Evolutionary conservation across 2,329 filamentous ascomycete genomes (phyloP).

Genomic region (Phyllosticta capitalensis): DNA sequence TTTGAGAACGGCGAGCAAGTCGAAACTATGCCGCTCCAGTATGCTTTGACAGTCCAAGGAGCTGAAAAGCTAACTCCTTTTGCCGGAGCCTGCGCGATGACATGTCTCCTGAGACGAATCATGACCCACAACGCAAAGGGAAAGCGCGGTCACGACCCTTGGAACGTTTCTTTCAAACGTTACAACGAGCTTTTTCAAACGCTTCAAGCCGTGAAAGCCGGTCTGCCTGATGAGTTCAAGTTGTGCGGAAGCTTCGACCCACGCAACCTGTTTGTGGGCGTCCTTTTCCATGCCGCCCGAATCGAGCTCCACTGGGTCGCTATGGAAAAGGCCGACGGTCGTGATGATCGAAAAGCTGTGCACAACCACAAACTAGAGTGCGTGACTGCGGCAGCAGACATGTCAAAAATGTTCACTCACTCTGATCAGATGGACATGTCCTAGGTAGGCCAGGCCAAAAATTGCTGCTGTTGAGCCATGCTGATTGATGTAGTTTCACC

Average conservation of each 20-base stretch:
- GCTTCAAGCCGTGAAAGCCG: conserved; percentile 75
- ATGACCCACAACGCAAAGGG: conserved; percentile 60
- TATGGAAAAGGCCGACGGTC: conserved; percentile 68
- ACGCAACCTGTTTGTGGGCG: conserved; percentile 88
- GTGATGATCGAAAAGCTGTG: background rate
- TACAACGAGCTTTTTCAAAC: conserved; percentile 86
- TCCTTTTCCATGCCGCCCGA: conserved; percentile 92
- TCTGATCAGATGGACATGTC: background rate
- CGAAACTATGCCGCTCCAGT: conserved; percentile 58
- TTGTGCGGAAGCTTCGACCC: conserved; percentile 70
- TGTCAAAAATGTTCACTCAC: background rate
- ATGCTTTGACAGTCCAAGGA: conserved; percentile 62
- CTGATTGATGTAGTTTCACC: background rate
- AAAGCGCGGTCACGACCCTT: conserved; percentile 76
- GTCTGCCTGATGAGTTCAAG: conserved; percentile 70
- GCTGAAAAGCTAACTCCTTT: conserved; percentile 66
- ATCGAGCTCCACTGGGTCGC: conserved; percentile 98
- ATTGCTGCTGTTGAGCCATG: background rate
- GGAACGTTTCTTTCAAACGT: conserved; percentile 91
- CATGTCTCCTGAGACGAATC: conserved; percentile 85
- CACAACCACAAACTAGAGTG: background rate
- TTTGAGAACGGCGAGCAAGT: conserved; percentile 73
- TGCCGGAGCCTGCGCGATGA: conserved; percentile 71
- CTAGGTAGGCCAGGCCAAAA: background rate
- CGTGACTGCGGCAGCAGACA: background rate